phyloP scores from a whole-genome alignment of 148 eudicot genomes.

The Vaccinium macrocarpon region DNA sequence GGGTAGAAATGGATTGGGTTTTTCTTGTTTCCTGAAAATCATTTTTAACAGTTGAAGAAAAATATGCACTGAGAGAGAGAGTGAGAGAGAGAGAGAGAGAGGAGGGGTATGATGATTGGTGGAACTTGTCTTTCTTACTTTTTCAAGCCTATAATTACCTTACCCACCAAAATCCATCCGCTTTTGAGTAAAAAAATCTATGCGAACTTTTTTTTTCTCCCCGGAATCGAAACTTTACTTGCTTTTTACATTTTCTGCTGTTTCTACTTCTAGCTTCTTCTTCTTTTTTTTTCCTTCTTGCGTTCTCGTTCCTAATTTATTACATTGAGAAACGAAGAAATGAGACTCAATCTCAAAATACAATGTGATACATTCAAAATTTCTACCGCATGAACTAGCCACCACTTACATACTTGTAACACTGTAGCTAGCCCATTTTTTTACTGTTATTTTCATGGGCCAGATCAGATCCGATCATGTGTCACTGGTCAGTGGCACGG shows the following conservation, averaged over 20 bases:
- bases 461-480: not conserved
- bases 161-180: not conserved
- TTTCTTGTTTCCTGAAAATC: not conserved
- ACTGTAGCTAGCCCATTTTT: not conserved
- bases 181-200: not conserved
- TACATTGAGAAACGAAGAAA: too few relatives aligned
- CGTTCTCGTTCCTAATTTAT: too few relatives aligned
- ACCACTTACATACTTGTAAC: too few relatives aligned
- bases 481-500: not conserved
- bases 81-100: not conserved
- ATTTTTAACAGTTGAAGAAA: not conserved
- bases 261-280: not conserved
- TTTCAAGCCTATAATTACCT: conserved; percentile 7
- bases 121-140: not conserved
- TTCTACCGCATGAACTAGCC: too few relatives aligned
- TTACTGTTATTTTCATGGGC: not conserved
- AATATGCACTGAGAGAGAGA: not conserved
- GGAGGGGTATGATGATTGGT: not conserved
- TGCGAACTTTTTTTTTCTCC: too few relatives aligned
- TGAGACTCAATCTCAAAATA: too few relatives aligned
- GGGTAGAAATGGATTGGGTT: not conserved
- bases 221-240: not conserved
- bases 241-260: not conserved
- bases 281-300: too few relatives aligned
- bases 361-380: too few relatives aligned